A percentile compares a stretch with the other conserved stretches of the same genome.
These are phyloP conservation scores for Ustulina deusta DNA, from an alignment of 2,329 filamentous ascomycete genomes.

Conservation along the genomic window DNA sequence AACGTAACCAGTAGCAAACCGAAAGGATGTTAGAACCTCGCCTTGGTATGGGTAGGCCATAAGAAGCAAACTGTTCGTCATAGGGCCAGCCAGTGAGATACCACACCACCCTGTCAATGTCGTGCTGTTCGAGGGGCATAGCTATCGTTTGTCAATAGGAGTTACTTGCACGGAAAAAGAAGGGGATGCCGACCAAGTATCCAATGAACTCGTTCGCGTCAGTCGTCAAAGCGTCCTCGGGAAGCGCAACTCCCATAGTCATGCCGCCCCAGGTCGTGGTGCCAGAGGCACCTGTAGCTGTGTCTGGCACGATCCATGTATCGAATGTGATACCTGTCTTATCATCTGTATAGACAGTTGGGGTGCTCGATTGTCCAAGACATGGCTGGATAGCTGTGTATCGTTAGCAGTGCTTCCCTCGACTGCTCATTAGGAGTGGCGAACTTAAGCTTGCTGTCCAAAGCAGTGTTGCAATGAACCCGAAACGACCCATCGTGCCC, in stretches of 20 bases:
- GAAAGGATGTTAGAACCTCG: constrained; percentile 68
- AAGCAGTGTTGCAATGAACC: constrained; percentile 42
- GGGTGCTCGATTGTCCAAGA: constrained; percentile 42
- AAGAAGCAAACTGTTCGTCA: constrained; percentile 69
- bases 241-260: constrained; percentile 67
- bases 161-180: not conserved
- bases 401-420: constrained; percentile 37
- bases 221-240: constrained; percentile 59
- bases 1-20: constrained; percentile 69
- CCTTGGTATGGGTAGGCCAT: constrained; percentile 67
- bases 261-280: constrained; percentile 59
- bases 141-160: constrained; percentile 49
- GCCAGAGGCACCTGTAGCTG: constrained; percentile 42
- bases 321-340: constrained; percentile 66
- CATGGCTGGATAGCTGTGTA: constrained; percentile 45
- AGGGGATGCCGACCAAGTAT: constrained; percentile 59
- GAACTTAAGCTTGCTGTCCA: constrained; percentile 44
- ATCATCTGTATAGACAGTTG: constrained; percentile 58
- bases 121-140: constrained; percentile 59
- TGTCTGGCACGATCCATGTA: constrained; percentile 58
- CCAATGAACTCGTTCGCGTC: constrained; percentile 70
- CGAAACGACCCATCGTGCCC: constrained; percentile 45
- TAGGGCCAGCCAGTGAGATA: constrained; percentile 66
- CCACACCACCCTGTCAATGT: constrained; percentile 68
- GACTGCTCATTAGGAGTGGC: not conserved